Conservation (phyloP, 2,329 filamentous ascomycete genomes). For the Rhexocercosporidium sp. region DNA sequence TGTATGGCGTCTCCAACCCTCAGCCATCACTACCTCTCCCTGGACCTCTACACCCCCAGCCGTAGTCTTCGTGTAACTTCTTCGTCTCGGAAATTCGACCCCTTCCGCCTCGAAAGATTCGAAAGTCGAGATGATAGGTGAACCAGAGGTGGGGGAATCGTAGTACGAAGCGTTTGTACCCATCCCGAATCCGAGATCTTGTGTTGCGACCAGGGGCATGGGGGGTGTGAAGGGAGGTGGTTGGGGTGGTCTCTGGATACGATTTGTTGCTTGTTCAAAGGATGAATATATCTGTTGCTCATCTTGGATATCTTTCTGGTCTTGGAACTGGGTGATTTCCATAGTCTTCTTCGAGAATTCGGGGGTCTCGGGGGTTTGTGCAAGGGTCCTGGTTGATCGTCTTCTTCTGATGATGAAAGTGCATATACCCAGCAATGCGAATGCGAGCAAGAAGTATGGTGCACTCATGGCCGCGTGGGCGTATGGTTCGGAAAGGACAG, state of each 20-base stretch:
- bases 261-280: background rate
- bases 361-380: background rate
- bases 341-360: background rate
- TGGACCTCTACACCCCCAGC: constrained; percentile 22
- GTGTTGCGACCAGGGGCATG: constrained; percentile 2
- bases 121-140: constrained; percentile 9
- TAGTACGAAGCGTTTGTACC: constrained; percentile 6
- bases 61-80: constrained; percentile 32
- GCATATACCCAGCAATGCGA: constrained; percentile 16
- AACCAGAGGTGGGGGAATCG: constrained; percentile 4
- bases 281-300: background rate
- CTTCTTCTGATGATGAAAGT: constrained; percentile 6
- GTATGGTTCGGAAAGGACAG: constrained; percentile 23
- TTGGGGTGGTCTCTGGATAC: constrained; percentile 25
- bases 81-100: constrained; percentile 21
- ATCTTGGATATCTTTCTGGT: background rate
- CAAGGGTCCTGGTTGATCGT: background rate
- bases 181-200: constrained; percentile 7
- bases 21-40: constrained; percentile 32
- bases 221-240: constrained; percentile 8
- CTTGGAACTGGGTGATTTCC: background rate
- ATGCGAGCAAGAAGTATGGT: constrained; percentile 12
- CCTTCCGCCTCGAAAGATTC: background rate
- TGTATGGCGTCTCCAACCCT: constrained; percentile 35
- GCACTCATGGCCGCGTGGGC: constrained; percentile 3